Conservation (phyloP, 305 asterid species). For the Fraxinus velutina region DNA sequence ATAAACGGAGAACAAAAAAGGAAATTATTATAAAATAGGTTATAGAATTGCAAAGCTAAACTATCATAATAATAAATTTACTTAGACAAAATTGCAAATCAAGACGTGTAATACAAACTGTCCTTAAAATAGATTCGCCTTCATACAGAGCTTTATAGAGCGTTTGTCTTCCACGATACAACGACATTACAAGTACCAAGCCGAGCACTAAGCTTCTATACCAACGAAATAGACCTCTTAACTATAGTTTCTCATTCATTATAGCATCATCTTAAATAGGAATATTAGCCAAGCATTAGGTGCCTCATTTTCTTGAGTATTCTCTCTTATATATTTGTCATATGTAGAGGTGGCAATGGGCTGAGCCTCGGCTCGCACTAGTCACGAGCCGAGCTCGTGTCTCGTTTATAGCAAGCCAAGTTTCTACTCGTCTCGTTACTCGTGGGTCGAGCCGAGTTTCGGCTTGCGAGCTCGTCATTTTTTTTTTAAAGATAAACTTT, state of each 20-base stretch:
- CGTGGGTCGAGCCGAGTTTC: no score
- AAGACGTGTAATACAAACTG: background rate
- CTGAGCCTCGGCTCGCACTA: no score
- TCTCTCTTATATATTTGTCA: no score
- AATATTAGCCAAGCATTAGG: no score
- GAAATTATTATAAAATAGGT: background rate
- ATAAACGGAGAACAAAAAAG: background rate
- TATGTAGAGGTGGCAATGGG: no score
- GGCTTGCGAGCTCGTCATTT: no score
- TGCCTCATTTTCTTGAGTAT: no score
- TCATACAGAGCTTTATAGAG: background rate
- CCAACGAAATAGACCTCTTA: background rate
- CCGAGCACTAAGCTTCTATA: background rate
- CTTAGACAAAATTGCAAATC: background rate
- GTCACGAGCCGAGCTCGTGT: no score
- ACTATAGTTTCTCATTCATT: background rate
- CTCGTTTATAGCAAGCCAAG: no score
- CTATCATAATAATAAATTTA: background rate
- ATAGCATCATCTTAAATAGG: background rate
- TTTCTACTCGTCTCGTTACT: no score
- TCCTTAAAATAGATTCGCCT: background rate
- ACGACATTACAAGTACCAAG: background rate
- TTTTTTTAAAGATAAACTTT: no score
- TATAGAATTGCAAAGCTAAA: background rate
- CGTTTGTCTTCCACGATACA: background rate